Percentiles rank a stretch among this genome's conserved stretches.
Conservation (phyloP, 805 yeast genomes). For the Candida railenensis region DNA sequence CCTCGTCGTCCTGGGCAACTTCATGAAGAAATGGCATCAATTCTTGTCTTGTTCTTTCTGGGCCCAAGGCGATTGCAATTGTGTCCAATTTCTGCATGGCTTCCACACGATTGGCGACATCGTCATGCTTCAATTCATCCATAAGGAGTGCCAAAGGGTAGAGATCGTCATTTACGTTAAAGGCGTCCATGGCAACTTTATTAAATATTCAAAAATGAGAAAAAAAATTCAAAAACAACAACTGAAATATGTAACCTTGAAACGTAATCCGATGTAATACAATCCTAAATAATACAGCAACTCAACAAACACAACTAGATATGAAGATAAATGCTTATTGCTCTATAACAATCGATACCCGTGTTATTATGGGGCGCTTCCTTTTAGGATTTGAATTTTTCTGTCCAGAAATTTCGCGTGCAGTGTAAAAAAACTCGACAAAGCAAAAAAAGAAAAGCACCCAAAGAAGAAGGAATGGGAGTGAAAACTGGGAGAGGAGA, state of each 20-base stretch:
- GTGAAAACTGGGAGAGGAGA: background rate
- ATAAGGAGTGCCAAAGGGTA: constrained; percentile 93
- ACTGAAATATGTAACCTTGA: too few species aligned
- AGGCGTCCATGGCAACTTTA: constrained; percentile 22
- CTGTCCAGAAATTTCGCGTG: background rate
- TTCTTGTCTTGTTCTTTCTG: constrained; percentile 86
- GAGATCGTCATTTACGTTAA: constrained; percentile 53
- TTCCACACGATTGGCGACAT: constrained; percentile 85
- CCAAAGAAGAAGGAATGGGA: background rate
- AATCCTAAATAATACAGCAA: background rate
- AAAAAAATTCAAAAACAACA: too few species aligned
- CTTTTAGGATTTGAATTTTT: too few species aligned
- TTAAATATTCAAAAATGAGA: background rate
- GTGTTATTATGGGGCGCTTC: background rate
- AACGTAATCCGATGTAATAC: background rate
- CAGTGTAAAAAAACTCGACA: background rate
- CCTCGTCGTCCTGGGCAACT: constrained; percentile 95
- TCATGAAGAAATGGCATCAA: constrained; percentile 86
- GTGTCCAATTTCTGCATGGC: constrained; percentile 95
- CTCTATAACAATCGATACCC: too few species aligned
- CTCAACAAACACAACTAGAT: too few species aligned
- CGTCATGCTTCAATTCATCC: constrained; percentile 97
- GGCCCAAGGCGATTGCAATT: constrained; percentile 92
- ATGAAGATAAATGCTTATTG: too few species aligned
- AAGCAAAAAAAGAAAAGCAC: background rate